A percentile compares a stretch with the other conserved stretches of the same genome.
phyloP scores from a whole-genome alignment of 306 rosid species.

The Cucurbita pepo region DNA sequence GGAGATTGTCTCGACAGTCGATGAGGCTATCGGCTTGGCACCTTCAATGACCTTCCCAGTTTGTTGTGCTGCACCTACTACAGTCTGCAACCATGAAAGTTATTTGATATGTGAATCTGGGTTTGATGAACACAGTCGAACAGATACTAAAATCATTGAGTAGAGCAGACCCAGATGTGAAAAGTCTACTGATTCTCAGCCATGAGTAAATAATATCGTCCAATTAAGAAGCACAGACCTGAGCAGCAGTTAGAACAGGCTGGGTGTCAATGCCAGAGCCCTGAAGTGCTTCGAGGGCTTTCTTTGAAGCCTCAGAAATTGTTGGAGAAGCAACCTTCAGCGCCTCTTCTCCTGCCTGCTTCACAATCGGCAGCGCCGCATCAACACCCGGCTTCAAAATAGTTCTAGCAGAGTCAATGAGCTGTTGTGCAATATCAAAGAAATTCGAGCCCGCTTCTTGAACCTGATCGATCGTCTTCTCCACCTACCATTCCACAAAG shows the following conservation, averaged over 20 bases:
- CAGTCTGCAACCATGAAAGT: constrained; percentile 43
- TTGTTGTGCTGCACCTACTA: constrained; percentile 71
- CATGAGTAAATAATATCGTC: too few relatives aligned
- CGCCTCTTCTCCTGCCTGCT: constrained; percentile 68
- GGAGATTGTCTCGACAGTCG: constrained; percentile 51
- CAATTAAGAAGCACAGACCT: constrained; percentile 27
- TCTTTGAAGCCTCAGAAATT: constrained; percentile 62
- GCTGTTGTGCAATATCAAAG: constrained; percentile 26
- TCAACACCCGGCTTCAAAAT: constrained; percentile 69
- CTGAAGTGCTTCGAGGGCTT: constrained; percentile 64
- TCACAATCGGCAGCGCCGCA: constrained; percentile 48
- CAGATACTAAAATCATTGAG: not conserved
- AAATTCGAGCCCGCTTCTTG: constrained; percentile 58
- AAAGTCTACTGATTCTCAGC: too few relatives aligned
- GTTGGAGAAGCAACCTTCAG: constrained; percentile 63
- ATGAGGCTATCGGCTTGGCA: constrained; percentile 68
- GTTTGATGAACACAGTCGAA: not conserved
- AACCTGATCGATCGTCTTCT: constrained; percentile 64
- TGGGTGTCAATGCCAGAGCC: constrained; percentile 56
- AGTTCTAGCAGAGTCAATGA: constrained; percentile 27
- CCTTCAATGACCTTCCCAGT: constrained; percentile 66
- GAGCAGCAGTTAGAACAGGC: constrained; percentile 55
- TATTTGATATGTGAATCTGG: not conserved
- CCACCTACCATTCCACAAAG: constrained; percentile 32
- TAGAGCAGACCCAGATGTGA: not conserved